These are phyloP conservation scores for Neofusicoccum sp. DNA, from an alignment of 2,329 filamentous ascomycete genomes.

Conservation along the genomic window DNA sequence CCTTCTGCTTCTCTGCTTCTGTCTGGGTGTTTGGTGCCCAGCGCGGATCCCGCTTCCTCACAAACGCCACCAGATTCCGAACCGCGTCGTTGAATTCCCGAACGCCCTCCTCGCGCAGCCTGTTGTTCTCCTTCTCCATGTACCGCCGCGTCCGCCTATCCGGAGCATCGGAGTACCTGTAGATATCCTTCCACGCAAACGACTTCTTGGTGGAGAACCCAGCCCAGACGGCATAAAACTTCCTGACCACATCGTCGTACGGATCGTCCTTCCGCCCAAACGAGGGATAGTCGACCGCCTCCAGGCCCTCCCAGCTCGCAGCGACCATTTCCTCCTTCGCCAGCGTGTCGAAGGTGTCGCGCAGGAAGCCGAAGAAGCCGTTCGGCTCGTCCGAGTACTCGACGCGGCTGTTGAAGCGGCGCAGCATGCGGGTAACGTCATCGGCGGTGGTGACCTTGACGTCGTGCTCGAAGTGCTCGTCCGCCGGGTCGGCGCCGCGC, in stretches of 20 bases:
- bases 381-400: slow-evolving; percentile 77
- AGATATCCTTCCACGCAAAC: slow-evolving; percentile 88
- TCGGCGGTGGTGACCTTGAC: slow-evolving; percentile 77
- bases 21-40: slow-evolving; percentile 77
- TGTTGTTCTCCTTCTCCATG: slow-evolving; percentile 96
- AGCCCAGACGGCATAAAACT: slow-evolving; percentile 81
- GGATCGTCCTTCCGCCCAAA: slow-evolving; percentile 78
- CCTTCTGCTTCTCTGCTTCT: slow-evolving; percentile 78
- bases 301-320: slow-evolving; percentile 66
- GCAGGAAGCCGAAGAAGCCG: slow-evolving; percentile 83
- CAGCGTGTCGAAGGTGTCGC: slow-evolving; percentile 77
- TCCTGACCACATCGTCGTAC: slow-evolving; percentile 75
- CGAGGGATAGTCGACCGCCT: slow-evolving; percentile 70
- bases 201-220: slow-evolving; percentile 82
- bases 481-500: slow-evolving; percentile 51
- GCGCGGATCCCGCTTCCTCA: slow-evolving; percentile 87
- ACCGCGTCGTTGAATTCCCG: slow-evolving; percentile 94
- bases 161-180: slow-evolving; percentile 80
- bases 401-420: slow-evolving; percentile 76
- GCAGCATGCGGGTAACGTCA: slow-evolving; percentile 76
- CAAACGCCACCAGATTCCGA: slow-evolving; percentile 80
- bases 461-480: slow-evolving; percentile 65
- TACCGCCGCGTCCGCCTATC: slow-evolving; percentile 79
- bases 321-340: slow-evolving; percentile 78
- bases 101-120: slow-evolving; percentile 76